phyloP scores from a whole-genome alignment of 164 flowering plant species.

The Chimonanthus praecox region DNA sequence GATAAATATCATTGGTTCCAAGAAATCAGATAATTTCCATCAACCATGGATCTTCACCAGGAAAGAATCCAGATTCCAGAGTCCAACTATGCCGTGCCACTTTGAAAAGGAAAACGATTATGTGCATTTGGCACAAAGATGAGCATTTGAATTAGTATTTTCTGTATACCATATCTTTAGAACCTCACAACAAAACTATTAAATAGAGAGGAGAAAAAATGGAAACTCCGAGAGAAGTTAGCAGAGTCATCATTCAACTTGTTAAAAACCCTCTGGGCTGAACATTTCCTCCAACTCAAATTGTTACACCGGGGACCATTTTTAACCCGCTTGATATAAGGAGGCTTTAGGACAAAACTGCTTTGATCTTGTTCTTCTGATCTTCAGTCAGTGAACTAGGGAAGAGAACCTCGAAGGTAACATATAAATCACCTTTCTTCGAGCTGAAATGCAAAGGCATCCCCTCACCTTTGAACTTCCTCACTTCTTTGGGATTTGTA shows the following conservation, averaged over 20 bases:
- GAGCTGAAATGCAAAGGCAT: constrained; percentile 85
- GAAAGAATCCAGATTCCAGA: no score
- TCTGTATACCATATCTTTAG: background rate
- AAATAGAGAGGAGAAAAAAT: background rate
- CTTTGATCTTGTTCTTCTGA: constrained; percentile 85
- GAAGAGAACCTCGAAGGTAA: constrained; percentile 84
- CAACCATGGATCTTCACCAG: no score
- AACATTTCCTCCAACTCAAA: background rate
- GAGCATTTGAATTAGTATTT: background rate
- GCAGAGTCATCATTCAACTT: background rate
- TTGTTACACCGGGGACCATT: constrained; percentile 29
- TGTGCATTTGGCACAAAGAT: no score
- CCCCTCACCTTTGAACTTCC: constrained; percentile 91
- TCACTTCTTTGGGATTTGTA: constrained; percentile 92
- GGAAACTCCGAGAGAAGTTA: background rate
- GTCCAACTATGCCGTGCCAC: no score
- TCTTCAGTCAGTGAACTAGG: constrained; percentile 82
- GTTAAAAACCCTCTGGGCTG: constrained; percentile 6
- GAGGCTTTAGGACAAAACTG: constrained; percentile 40
- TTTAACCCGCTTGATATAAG: constrained; percentile 5
- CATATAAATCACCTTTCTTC: constrained; percentile 86
- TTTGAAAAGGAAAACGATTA: no score
- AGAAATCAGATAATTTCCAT: no score
- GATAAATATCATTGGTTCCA: no score
- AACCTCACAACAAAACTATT: background rate